These are phyloP conservation scores for Aspergillus nidulans DNA, from an alignment of 495 filamentous ascomycete genomes.

Conservation along the genomic window DNA sequence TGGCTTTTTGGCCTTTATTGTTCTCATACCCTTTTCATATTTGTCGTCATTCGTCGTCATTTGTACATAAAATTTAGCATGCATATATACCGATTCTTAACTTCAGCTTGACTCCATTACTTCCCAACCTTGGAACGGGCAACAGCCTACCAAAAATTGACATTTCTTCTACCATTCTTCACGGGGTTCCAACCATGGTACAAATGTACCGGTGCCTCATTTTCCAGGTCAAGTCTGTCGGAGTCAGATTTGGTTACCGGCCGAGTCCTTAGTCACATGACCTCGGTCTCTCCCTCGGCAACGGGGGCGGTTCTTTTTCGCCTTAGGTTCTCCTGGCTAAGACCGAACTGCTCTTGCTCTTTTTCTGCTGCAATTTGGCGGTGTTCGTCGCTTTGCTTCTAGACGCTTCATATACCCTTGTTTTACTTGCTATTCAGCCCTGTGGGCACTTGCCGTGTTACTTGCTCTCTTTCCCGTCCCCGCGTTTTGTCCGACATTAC, in stretches of 20 bases:
- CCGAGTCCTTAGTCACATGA: slow-evolving; percentile 28
- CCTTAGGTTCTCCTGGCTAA: background rate
- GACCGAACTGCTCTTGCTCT: background rate
- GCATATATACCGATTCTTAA: slow-evolving; percentile 21
- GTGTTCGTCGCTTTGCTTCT: background rate
- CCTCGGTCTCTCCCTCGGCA: slow-evolving; percentile 6
- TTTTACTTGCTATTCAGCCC: background rate
- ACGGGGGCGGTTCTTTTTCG: slow-evolving; percentile 21
- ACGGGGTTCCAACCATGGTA: slow-evolving; percentile 2
- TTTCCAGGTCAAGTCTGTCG: no score
- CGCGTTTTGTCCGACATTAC: slow-evolving; percentile 7
- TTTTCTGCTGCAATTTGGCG: background rate
- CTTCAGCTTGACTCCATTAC: background rate
- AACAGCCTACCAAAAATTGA: no score
- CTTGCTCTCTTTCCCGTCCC: slow-evolving; percentile 1
- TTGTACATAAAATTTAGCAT: slow-evolving; percentile 23
- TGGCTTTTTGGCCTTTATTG: slow-evolving; percentile 15
- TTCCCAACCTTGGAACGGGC: no score
- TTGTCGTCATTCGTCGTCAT: slow-evolving; percentile 12
- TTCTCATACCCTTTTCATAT: slow-evolving; percentile 22
- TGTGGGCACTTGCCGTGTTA: background rate
- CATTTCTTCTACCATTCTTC: background rate
- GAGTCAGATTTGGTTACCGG: slow-evolving; percentile 7
- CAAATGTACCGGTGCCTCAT: background rate
- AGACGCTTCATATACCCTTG: background rate